Conservation (phyloP, 139 green algal genomes). For the Chlorella sp. region DNA sequence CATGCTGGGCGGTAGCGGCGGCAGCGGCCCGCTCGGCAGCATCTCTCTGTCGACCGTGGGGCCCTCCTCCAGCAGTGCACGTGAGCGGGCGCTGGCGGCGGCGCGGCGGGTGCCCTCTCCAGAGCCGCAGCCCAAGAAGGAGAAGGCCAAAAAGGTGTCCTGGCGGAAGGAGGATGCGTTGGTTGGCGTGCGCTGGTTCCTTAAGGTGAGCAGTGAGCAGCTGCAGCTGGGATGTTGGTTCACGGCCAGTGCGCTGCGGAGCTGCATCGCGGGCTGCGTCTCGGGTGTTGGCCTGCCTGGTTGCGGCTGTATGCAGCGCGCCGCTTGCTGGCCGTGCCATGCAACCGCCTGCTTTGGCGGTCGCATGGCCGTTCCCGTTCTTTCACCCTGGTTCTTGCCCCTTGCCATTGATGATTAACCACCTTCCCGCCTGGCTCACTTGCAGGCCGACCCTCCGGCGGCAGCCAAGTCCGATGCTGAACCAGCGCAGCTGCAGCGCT, state of each 20-base stretch:
- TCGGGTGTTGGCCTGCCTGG: no score
- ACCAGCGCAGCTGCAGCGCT: neutral
- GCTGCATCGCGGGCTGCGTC: no score
- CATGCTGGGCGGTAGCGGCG: conserved; percentile 13
- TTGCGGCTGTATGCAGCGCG: no score
- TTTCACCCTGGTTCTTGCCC: no score
- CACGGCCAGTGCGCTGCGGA: no score
- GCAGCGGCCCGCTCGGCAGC: neutral
- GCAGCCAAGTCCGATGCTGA: conserved; percentile 32
- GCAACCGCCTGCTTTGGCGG: no score
- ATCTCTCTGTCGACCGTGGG: conserved; percentile 15
- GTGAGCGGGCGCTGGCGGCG: conserved; percentile 29
- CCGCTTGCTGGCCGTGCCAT: no score
- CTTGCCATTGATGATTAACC: no score
- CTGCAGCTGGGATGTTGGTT: no score
- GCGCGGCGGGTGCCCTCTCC: conserved; percentile 41
- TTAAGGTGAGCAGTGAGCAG: conserved; percentile 12
- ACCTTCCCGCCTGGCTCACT: no score
- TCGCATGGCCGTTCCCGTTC: no score
- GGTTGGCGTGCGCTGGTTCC: conserved; percentile 45
- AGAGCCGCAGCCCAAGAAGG: conserved; percentile 18
- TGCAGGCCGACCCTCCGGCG: conserved; percentile 31
- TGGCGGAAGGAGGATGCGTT: conserved; percentile 36
- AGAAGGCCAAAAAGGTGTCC: conserved; percentile 39
- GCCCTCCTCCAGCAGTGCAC: neutral